A percentile compares a stretch with the other conserved stretches of the same genome.
Evolutionary conservation across 257 asterid species (phyloP).

Genomic region (Henckelia pumila): DNA sequence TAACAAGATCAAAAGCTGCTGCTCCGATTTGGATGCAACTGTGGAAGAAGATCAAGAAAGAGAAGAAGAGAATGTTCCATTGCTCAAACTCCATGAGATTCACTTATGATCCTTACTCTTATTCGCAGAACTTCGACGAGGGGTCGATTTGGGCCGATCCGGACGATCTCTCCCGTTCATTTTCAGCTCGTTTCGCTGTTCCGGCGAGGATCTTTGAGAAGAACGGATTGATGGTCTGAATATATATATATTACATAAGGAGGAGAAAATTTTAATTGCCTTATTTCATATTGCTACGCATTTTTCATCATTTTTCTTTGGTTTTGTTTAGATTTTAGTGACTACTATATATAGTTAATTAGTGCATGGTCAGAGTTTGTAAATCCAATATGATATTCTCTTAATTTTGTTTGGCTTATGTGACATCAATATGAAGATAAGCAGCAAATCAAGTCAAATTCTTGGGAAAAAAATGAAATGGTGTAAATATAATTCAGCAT

Average conservation of each 20-base stretch:
- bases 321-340: not conserved
- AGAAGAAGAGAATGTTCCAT: constrained; percentile 45
- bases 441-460: not conserved
- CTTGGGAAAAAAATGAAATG: not conserved
- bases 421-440: not conserved
- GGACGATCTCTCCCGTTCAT: constrained; percentile 58
- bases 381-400: not conserved
- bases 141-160: constrained; percentile 42
- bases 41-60: constrained; percentile 76
- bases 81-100: constrained; percentile 49
- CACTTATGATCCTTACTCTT: constrained; percentile 59
- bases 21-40: constrained; percentile 46
- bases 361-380: not conserved
- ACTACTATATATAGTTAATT: no score
- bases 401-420: not conserved
- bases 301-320: not conserved
- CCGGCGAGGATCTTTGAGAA: constrained; percentile 59
- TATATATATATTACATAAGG: no score
- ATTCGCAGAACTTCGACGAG: constrained; percentile 68
- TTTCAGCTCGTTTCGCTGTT: constrained; percentile 69
- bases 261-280: not conserved
- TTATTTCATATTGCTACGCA: not conserved
- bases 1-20: constrained; percentile 34
- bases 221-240: constrained; percentile 36
- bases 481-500: not conserved